Evolutionary conservation across 768 basidiomycete species (phyloP), one percentile per base, ranked within the genome.

Genomic region (Boletus tylopilopsis): DNA sequence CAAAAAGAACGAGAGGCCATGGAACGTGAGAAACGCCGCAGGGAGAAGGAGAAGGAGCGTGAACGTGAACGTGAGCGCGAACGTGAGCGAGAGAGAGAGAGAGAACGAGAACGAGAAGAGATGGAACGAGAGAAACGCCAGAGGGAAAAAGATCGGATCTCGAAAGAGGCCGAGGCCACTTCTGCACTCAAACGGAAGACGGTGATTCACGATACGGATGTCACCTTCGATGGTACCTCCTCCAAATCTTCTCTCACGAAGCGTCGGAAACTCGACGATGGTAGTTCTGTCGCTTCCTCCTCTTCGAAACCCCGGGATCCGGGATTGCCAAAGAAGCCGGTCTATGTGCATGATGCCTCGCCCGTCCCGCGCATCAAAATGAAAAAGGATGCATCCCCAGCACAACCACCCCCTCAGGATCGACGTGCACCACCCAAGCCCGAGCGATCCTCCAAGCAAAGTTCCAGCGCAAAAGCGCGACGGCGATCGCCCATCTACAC

Each of bases 401-500:
- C 53, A 23, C 47, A 57, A 53, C 12, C 44, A 24, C 55, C 63
- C 15, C 13, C 46, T 15, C 57, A 54, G 27, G 52, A 62, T 6
- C 60, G 55, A 42, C 49, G 47, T 9, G 36, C 39, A 2, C 22
- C 49, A 41, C 49, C 50, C 46, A 59, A 51, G 47, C 40, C 46
- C 12, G 63, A 68, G 29, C 59, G 63, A 47, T 22, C 50, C 27
- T 27, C 54, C 49, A 66, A 55, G 40, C 19, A 49, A 19, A 56
- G 43, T 30, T 53, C 53, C 15, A 47, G 51, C 15, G 44, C 50
- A 23, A 82, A 79, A 47, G 46, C 56, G 18, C 73, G 80, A 38
- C 80, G 84, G 38, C 73, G 68, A 36, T 79, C 82, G 3, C 82
- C 81, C 1, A 76, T 81, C 43, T 85, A 82, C 53, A 85, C 85